Base-by-base conservation (phyloP, 2,329 filamentous ascomycete genomes). In the Sporothrix euskadiensis region DNA sequence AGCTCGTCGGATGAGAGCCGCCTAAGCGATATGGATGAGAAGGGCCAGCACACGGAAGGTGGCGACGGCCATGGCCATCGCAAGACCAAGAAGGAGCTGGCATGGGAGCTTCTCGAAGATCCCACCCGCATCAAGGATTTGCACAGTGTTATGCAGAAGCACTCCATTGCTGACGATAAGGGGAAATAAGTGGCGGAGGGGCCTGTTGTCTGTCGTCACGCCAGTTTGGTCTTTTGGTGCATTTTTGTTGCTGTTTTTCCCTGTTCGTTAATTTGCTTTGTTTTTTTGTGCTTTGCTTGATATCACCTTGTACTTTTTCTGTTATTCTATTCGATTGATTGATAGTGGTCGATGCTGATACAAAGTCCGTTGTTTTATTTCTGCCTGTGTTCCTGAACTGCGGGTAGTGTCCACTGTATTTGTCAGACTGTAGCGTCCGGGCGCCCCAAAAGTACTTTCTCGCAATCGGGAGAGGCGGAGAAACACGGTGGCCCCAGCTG, bases 1-100 rank as follows among this genome's bases (percentile, higher is more conserved):
- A 88, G 86, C 79, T 88, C 86, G 3, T 84, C 83, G 44, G 83
- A 84, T 44, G 84, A 88, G 80, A 87, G 85, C 76, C 83, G 86
- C 57, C 80, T 89, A n/a, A 75, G 73, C 54, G 68, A 54, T n/a
- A 73, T 76, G 70, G 75, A 66, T 16, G 52, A 16, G 26, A 26
- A 39, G 8, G 56, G 26, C 56, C 63, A 44, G n/a, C 82, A 85
- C 7, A 80, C 83, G 22, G 80, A 86, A 63, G 78, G 35, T 0
- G 69, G 49, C 4, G 72, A 26, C 54, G 73, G 41, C 5, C 16
- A 69, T 6, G 54, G 26, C 14, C 39, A 73, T 4, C 54, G 71
- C 63, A 76, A 83, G 81, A 88, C 85, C 74, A 88, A 86, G 79
- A 85, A 82, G 76, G 86, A 89, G 79, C 82, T 81, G 63, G 86